Evolutionary conservation across 805 yeast species (phyloP).

Genomic region (Ogataea polymorpha): DNA sequence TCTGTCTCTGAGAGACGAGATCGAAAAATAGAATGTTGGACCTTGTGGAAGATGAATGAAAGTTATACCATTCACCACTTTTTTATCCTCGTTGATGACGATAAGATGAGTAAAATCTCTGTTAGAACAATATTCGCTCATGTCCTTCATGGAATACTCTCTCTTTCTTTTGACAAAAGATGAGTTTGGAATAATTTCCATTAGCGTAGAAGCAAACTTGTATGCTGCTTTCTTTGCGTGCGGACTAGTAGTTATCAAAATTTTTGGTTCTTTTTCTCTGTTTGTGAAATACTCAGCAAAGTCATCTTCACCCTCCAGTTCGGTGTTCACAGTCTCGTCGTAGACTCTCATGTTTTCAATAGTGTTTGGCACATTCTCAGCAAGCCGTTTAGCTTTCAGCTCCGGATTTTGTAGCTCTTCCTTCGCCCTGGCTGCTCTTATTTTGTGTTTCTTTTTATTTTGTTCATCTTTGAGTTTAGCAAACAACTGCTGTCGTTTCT

Average conservation of each 20-base stretch:
- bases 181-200: slow-evolving; percentile 81
- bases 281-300: slow-evolving; percentile 55
- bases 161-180: slow-evolving; percentile 85
- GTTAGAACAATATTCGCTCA: slow-evolving; percentile 76
- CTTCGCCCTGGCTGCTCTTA: slow-evolving; percentile 78
- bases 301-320: slow-evolving; percentile 61
- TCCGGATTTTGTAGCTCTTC: slow-evolving; percentile 84
- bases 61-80: slow-evolving; percentile 85
- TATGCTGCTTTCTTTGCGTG: slow-evolving; percentile 84
- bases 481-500: slow-evolving; percentile 73
- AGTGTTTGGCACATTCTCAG: slow-evolving; percentile 75
- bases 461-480: slow-evolving; percentile 71
- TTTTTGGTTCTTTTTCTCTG: slow-evolving; percentile 67
- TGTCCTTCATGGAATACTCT: slow-evolving; percentile 81
- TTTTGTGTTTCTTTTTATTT: slow-evolving; percentile 72
- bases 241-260: slow-evolving; percentile 84
- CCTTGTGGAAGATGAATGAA: slow-evolving; percentile 93
- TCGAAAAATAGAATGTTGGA: slow-evolving; percentile 88
- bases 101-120: slow-evolving; percentile 85
- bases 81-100: slow-evolving; percentile 92
- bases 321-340: slow-evolving; percentile 74
- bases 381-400: slow-evolving; percentile 72
- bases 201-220: slow-evolving; percentile 81
- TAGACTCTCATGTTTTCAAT: slow-evolving; percentile 79
- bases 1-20: slow-evolving; percentile 73